Evolutionary conservation across 2,329 filamentous ascomycete genomes (phyloP).

Genomic region (Fusarium proliferatum): DNA sequence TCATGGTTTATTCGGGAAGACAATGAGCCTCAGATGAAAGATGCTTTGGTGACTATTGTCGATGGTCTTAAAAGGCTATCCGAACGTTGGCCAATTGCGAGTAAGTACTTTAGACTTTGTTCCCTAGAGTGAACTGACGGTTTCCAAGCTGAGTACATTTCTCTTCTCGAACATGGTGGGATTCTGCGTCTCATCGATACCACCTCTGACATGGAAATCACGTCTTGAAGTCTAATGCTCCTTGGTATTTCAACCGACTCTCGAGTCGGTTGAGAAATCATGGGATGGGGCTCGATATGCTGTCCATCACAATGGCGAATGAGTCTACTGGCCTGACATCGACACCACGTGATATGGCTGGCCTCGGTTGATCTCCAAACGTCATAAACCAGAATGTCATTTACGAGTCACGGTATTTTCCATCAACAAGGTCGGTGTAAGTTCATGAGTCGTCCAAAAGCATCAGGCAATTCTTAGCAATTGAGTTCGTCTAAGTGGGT

Average conservation of each 20-base stretch:
- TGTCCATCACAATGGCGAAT: not conserved
- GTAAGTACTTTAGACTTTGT: not conserved
- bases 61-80: not conserved
- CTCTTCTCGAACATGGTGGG: not conserved
- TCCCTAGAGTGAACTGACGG: not conserved
- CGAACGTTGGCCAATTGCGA: not conserved
- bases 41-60: not conserved
- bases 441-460: not conserved
- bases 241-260: not conserved
- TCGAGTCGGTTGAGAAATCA: too few relatives aligned
- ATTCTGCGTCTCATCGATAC: not conserved
- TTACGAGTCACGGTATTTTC: not conserved
- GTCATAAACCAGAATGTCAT: too few relatives aligned
- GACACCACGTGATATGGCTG: not conserved
- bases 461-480: not conserved
- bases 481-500: slow-evolving; percentile 1
- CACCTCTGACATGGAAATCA: not conserved
- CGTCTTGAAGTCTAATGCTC: not conserved
- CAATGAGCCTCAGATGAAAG: slow-evolving; percentile 1
- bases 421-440: not conserved
- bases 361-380: not conserved
- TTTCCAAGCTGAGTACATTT: slow-evolving; percentile 2
- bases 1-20: slow-evolving; percentile 19
- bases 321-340: not conserved
- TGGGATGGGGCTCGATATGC: not conserved